Evolutionary conservation across 305 asterid genomes (phyloP).

Genomic region (Fraxinus xanthoxyloides): DNA sequence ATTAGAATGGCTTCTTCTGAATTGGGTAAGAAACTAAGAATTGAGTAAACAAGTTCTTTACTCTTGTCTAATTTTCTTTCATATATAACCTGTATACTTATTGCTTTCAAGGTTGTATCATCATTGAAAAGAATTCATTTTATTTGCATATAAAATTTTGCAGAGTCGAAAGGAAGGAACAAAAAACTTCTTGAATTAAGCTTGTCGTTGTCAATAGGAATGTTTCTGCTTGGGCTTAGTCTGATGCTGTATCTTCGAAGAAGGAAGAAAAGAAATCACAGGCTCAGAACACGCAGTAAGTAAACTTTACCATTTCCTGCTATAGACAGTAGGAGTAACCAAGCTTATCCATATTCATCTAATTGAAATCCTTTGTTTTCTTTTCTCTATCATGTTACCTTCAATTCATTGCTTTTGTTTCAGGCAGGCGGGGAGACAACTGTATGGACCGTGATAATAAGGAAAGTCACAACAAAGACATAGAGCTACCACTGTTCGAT

Average conservation of each 20-base stretch:
- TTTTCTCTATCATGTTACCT: not conserved
- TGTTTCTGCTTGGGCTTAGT: not conserved
- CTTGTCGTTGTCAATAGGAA: not conserved
- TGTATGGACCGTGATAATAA: not conserved
- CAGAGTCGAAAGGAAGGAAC: not conserved
- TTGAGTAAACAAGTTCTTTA: too few relatives aligned
- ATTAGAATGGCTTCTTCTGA: not conserved
- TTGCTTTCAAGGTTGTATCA: not conserved
- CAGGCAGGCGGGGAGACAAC: not conserved
- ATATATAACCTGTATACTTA: not conserved
- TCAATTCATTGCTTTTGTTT: not conserved
- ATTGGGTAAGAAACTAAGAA: not conserved
- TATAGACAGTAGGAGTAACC: not conserved
- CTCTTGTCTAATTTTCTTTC: not conserved
- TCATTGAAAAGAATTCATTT: not conserved
- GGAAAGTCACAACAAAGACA: conserved; percentile 18
- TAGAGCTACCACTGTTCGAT: conserved; percentile 34
- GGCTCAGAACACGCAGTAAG: not conserved
- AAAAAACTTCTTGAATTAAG: not conserved
- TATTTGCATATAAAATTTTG: not conserved
- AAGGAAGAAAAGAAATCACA: not conserved
- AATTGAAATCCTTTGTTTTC: not conserved
- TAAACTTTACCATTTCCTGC: not conserved
- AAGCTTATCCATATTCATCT: not conserved
- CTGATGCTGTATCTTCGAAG: not conserved